These are phyloP conservation scores for Candida neerlandica DNA, from an alignment of 1,139 yeast species.

Conservation along the genomic window DNA sequence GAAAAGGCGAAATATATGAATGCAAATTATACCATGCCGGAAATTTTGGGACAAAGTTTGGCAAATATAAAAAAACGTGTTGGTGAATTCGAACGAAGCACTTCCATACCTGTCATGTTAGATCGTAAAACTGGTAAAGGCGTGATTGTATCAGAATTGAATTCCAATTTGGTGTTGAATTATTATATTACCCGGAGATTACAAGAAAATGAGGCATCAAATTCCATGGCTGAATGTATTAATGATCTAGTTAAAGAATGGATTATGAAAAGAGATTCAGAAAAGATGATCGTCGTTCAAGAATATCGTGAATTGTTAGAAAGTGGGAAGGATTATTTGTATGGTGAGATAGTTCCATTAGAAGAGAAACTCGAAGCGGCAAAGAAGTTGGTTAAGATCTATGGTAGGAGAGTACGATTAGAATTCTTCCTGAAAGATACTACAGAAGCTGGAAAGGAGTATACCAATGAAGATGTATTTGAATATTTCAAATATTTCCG, in stretches of 20 bases:
- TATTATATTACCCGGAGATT: slow-evolving; percentile 3
- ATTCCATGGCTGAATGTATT: background rate
- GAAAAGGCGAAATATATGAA: slow-evolving; percentile 16
- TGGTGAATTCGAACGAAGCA: background rate
- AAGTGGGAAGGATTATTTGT: slow-evolving; percentile 32
- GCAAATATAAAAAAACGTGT: background rate
- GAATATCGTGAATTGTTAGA: slow-evolving; percentile 32
- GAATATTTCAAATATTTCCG: slow-evolving; percentile 4
- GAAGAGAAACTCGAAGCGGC: slow-evolving; percentile 15
- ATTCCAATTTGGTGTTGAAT: slow-evolving; percentile 5
- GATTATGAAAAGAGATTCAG: slow-evolving; percentile 16
- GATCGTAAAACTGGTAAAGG: slow-evolving; percentile 2
- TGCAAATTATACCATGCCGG: slow-evolving; percentile 1
- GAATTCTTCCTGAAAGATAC: background rate
- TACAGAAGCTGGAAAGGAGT: background rate
- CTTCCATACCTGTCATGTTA: slow-evolving; percentile 2
- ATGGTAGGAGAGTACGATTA: slow-evolving; percentile 1
- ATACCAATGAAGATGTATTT: background rate
- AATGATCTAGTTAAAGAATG: slow-evolving; percentile 4
- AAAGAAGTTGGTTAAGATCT: background rate
- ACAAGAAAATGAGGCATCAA: too few species aligned
- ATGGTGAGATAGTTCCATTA: slow-evolving; percentile 32
- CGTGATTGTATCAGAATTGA: slow-evolving; percentile 1
- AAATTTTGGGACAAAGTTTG: slow-evolving; percentile 9
- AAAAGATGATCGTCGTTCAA: slow-evolving; percentile 26